phyloP scores from a whole-genome alignment of 169 alveolate genomes.

The Neospora caninum region DNA sequence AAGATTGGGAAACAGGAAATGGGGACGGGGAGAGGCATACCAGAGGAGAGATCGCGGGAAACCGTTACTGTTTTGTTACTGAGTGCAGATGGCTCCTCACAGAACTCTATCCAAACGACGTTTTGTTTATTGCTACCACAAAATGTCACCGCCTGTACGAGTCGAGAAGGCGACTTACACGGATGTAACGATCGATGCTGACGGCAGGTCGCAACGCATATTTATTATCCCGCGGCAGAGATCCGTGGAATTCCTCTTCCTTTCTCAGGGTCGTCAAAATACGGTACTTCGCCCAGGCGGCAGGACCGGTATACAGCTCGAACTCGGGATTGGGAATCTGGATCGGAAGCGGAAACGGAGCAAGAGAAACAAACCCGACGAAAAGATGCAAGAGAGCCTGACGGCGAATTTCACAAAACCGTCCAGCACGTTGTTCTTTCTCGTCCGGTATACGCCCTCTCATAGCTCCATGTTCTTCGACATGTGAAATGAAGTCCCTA shows the following conservation, averaged over 20 bases:
- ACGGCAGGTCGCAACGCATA: slow-evolving; percentile 78
- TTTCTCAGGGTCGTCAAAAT: slow-evolving; percentile 72
- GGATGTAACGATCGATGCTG: slow-evolving; percentile 73
- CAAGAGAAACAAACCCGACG: not conserved
- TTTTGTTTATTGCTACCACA: not conserved
- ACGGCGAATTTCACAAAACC: not conserved
- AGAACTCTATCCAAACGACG: not conserved
- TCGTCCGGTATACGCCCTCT: too few species aligned
- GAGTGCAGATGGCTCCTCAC: not conserved
- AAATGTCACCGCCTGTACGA: not conserved
- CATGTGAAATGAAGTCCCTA: too few species aligned
- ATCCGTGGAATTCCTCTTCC: slow-evolving; percentile 73
- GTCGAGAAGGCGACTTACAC: slow-evolving; percentile 2
- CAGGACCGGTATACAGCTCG: slow-evolving; percentile 78
- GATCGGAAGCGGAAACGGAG: not conserved
- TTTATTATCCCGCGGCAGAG: slow-evolving; percentile 78
- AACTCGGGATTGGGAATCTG: slow-evolving; percentile 73
- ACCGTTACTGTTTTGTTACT: not conserved
- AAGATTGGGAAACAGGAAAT: not conserved
- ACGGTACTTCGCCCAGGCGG: slow-evolving; percentile 79
- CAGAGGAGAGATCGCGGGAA: not conserved
- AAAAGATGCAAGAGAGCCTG: not conserved
- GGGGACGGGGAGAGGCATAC: not conserved
- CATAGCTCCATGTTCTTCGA: too few species aligned
- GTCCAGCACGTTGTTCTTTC: too few species aligned